phyloP scores from a whole-genome alignment of 176 grass and related monocot genomes.

The Ensete ventricosum region DNA sequence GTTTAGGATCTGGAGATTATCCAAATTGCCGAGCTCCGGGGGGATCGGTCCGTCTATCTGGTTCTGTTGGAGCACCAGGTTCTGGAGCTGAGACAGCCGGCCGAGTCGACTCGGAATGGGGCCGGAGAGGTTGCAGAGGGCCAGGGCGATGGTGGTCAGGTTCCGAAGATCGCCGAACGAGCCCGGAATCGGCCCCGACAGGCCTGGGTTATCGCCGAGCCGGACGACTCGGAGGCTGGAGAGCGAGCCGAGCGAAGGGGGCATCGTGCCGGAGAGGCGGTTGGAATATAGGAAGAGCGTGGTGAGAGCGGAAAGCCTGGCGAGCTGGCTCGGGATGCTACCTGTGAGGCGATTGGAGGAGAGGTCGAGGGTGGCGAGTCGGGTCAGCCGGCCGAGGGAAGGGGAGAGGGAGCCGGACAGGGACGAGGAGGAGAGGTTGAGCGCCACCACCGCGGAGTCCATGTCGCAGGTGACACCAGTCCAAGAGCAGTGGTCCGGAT shows the following conservation, averaged over 20 bases:
- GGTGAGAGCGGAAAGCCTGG: conserved; percentile 23
- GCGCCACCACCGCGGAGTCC: conserved; percentile 31
- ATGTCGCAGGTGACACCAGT: conserved; percentile 53
- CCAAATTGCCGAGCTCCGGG: conserved; percentile 33
- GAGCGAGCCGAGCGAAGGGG: conserved; percentile 35
- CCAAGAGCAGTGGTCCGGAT: conserved; percentile 57
- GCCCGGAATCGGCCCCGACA: conserved; percentile 49
- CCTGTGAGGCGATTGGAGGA: conserved; percentile 58
- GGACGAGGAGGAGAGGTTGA: conserved; percentile 66
- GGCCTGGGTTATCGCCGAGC: conserved; percentile 45
- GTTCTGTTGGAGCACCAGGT: conserved; percentile 49
- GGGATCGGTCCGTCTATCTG: conserved; percentile 52
- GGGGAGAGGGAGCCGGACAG: conserved; percentile 37
- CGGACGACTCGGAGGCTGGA: conserved; percentile 46
- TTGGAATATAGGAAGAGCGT: conserved; percentile 66
- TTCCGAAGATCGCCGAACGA: conserved; percentile 35
- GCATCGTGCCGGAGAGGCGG: conserved; percentile 46
- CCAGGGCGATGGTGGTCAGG: conserved; percentile 53
- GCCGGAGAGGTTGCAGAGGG: conserved; percentile 73
- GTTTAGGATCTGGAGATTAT: conserved; percentile 60
- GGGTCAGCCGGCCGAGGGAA: conserved; percentile 35
- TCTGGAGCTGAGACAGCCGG: conserved; percentile 31
- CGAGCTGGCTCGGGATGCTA: conserved; percentile 37
- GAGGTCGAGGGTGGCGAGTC: conserved; percentile 54
- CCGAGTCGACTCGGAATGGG: conserved; percentile 36